phyloP scores from a whole-genome alignment of 83 land plant genomes.

The Thuja plicata region DNA sequence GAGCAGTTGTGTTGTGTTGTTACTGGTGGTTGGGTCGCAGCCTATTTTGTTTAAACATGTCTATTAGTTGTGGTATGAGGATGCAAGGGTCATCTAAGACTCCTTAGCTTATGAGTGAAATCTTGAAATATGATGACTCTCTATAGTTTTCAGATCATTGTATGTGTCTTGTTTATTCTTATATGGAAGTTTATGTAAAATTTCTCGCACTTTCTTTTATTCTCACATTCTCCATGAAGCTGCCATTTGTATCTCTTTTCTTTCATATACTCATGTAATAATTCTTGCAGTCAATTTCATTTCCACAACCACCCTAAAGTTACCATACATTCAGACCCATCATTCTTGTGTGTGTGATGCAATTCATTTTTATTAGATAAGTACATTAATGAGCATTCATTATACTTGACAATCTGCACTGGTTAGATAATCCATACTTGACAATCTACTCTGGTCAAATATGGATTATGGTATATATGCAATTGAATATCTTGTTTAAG shows the following conservation, averaged over 20 bases:
- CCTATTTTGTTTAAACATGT: too few relatives aligned
- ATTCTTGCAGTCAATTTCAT: not conserved
- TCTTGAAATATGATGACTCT: not conserved
- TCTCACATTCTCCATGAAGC: not conserved
- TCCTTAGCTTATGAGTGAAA: too few relatives aligned
- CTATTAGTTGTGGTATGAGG: too few relatives aligned
- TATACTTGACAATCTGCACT: not conserved
- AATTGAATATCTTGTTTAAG: not conserved
- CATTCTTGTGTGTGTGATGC: not conserved
- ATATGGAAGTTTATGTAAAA: too few relatives aligned
- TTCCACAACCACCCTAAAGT: too few relatives aligned
- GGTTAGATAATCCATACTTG: too few relatives aligned
- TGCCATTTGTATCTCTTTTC: not conserved
- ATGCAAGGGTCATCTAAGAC: too few relatives aligned
- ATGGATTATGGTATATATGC: not conserved
- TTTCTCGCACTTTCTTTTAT: not conserved
- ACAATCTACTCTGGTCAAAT: too few relatives aligned
- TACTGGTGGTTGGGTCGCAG: not conserved
- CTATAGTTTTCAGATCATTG: slow-evolving; percentile 1
- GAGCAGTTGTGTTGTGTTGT: not conserved
- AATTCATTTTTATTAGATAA: not conserved
- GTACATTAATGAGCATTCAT: not conserved
- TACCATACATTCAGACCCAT: not conserved
- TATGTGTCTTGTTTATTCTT: not conserved
- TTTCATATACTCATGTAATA: not conserved